Evolutionary conservation across 768 basidiomycete genomes (phyloP), one percentile per base, ranked within the genome.

Genomic region (Tricholoma terreum): DNA sequence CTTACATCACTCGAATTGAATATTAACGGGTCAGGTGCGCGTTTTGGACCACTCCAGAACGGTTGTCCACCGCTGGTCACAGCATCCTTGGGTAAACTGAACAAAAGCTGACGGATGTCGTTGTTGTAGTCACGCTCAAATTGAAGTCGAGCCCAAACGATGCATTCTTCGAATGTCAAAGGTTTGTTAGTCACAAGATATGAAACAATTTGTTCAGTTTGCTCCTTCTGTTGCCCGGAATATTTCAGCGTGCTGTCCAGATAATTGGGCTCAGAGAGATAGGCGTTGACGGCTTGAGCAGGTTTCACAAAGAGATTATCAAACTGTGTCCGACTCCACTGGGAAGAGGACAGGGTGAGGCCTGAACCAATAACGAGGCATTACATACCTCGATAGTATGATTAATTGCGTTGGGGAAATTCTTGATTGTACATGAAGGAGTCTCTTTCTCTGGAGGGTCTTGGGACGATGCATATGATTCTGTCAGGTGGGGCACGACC

Each of bases 1-100:
- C 90, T 72, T 67, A 98, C 96, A 67, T 98, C 87, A 62, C 80
- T 87, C 9, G 92, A 83, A 73, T 94, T 80, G 74, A 98, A 99
- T 5, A 78, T 77, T 61, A 99, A 77, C 24, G 96, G 80, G 50
- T 98, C 94, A 11, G 97, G 97, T 6, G 95, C 96, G 58, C 97
- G 85, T 79, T 99, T 99, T 2, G 97, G 97, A 17, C 95, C 94
- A 64, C 93, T 95, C 97, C 97, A 99, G 83, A 99, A 99, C 10
- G 94, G 95, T 64, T 94, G 92, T 5, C 97, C 97, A 17, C 86
- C 89, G 66, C 84, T 92, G 7, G 95, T 94, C 48, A 90, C 76
- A 36, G 90, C 89, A 69, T 99, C 97, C 71, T 94, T 96, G 10
- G 97, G 97, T 63, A 99, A 78, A 73, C 92, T 97, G 79, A 84